Base-by-base conservation (phyloP, 495 filamentous ascomycete genomes). In the Hypoxylon subgilvum region DNA sequence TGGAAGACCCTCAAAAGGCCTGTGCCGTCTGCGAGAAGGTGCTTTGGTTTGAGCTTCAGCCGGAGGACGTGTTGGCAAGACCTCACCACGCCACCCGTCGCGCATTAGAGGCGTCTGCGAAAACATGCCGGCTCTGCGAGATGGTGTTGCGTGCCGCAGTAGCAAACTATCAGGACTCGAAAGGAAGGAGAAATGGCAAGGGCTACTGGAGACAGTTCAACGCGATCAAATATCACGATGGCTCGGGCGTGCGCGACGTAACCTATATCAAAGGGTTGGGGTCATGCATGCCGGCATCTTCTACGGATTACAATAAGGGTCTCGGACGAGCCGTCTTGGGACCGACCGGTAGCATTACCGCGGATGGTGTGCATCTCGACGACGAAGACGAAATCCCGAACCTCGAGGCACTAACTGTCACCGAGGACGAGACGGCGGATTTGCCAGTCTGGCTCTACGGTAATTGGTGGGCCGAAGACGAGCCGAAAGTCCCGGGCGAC, bases 191-290 rank as follows among this genome's bases (percentile, higher is more conserved):
- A 10, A 18, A 52, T 18, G 25, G 45, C 9, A 57, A 41, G 27
- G 52, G 34, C 3, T 63, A 57, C 16, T 63, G 46, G 52, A 57
- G 46, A 17, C 52, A 63, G 32, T 56, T 48, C 40, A 48, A 56
- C 7, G 31, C 39, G 25, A 42, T 52, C 25, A 41, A 52, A 14
- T 52, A 63, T n/a, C 32, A 52, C 18, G 34, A 47, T 21, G 40
- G 40, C 31, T 19, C 52, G 0, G 21, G 8, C 10, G 46, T 62
- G 23, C 36, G 36, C 38, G 22, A 57, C 13, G 28, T 62, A 3
- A 51, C 51, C 6, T 61, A 54, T 21, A 21, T 50, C 4, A 61
- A 61, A 42, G 40, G 55, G 28, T 16, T 61, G 9, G 57, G 43
- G 13, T 9, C 44, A 12, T 54, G 23, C 18, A 9, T 61, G 36